Base-by-base conservation (phyloP, 2,329 filamentous ascomycete genomes). In the Pyrenochaeta sp. region DNA sequence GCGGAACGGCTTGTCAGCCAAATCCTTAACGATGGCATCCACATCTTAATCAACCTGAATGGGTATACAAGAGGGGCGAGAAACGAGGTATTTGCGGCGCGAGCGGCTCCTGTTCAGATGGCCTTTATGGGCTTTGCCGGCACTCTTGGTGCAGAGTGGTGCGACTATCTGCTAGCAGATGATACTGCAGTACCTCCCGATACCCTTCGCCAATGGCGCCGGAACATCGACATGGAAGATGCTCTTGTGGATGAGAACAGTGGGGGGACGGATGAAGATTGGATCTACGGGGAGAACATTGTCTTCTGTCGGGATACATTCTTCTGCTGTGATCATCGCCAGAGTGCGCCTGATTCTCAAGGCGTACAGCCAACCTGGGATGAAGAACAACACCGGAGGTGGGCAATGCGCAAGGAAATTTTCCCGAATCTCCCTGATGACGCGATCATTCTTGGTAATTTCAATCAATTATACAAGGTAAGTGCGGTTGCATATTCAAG, bases 111-210 rank as follows among this genome's bases (percentile, higher is more conserved):
- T 0, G 90, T 99, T 29, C 94, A 99, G 57, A 99, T 99, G 94
- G 96, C 94, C 0, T 99, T 99, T 64, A 99, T 99, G 94, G 94
- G 94, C 0, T 99, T 99, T 67, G 94, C 94, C 0, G 94, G 94
- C 7, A 96, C 93, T 0, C 77, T 99, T 1, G 94, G 94, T 5
- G 94, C 94, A 3, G 94, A 99, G 67, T 99, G 94, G 94, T 99
- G 94, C 60, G 94, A 99, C 68, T 99, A 99, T 64, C 85, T 99
- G 11, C 81, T 97, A 18, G 92, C 94, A 3, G 94, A 99, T 63
- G 80, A 88, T 36, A 93, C 88, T 1, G 91, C 94, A 0, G 87
- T 99, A 39, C 94, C 94, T 1, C 81, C 80, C 0, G 83, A 85
- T 18, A 96, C 93, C 1, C 77, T 97, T 19, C 84, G 91, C 9